Evolutionary conservation across 2,329 filamentous ascomycete genomes (phyloP).

Genomic region (Fusarium sp.): DNA sequence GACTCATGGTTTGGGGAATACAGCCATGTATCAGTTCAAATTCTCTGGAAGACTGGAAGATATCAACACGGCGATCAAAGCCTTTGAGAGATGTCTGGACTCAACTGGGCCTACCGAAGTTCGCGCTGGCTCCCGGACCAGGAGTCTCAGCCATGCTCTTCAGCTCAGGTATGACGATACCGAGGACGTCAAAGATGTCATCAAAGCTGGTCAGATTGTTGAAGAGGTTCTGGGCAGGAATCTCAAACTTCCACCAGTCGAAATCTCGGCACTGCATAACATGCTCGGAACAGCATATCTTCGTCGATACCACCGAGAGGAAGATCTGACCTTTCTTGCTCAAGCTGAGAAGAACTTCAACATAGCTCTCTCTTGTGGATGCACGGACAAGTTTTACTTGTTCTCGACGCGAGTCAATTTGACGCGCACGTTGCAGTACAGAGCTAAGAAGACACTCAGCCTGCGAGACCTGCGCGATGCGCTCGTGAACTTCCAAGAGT

Average conservation of each 20-base stretch:
- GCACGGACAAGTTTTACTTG: not conserved
- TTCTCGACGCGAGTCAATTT: not conserved
- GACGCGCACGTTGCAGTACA: not conserved
- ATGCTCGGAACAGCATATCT: not conserved
- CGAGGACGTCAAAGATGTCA: not conserved
- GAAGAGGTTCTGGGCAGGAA: not conserved
- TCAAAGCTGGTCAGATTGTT: not conserved
- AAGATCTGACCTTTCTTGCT: not conserved
- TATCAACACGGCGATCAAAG: not conserved
- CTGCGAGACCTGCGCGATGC: not conserved
- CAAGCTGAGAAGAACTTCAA: not conserved
- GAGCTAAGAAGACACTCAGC: not conserved
- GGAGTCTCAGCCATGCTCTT: not conserved
- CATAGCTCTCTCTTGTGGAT: not conserved
- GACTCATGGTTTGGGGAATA: not conserved
- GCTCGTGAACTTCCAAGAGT: not conserved
- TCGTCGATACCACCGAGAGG: not conserved
- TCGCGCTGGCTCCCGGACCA: not conserved
- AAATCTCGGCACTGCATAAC: not conserved
- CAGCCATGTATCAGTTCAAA: not conserved
- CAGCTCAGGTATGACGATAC: not conserved
- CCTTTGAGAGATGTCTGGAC: not conserved
- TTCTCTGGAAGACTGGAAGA: not conserved
- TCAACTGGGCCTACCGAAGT: not conserved
- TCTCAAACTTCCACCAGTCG: not conserved